Conservation (phyloP, 1,284 basidiomycete genomes). For the Leccinum subatratum region DNA sequence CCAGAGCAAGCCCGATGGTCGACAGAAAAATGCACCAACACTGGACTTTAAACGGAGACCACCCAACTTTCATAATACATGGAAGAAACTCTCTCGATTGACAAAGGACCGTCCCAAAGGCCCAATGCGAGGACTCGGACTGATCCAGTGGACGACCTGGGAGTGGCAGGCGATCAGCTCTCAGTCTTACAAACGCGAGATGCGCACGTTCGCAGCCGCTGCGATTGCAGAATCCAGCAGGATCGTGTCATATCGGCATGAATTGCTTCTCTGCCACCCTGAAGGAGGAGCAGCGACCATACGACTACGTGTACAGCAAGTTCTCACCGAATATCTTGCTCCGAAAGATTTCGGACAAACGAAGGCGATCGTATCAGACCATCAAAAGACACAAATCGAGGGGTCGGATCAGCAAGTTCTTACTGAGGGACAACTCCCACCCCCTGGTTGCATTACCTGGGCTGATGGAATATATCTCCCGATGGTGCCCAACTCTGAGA, state of each 20-base stretch:
- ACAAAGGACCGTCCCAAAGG: background rate
- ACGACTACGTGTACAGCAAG: background rate
- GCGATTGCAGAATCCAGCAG: background rate
- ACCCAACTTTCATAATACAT: background rate
- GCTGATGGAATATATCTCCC: background rate
- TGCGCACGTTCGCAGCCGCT: background rate
- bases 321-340: background rate
- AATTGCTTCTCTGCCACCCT: background rate
- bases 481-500: background rate
- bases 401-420: background rate
- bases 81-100: background rate
- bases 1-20: background rate
- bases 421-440: background rate
- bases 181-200: background rate
- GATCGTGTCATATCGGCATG: background rate
- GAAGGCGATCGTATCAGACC: background rate
- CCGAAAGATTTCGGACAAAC: background rate
- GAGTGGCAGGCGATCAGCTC: background rate
- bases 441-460: background rate
- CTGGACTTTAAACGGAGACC: background rate
- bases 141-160: background rate
- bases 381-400: rapidly evolving
- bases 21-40: background rate
- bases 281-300: background rate
- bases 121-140: background rate